Evolutionary conservation across 2,329 filamentous ascomycete species (phyloP), one percentile per base, ranked within the genome.

Genomic region (Nemania sp.): DNA sequence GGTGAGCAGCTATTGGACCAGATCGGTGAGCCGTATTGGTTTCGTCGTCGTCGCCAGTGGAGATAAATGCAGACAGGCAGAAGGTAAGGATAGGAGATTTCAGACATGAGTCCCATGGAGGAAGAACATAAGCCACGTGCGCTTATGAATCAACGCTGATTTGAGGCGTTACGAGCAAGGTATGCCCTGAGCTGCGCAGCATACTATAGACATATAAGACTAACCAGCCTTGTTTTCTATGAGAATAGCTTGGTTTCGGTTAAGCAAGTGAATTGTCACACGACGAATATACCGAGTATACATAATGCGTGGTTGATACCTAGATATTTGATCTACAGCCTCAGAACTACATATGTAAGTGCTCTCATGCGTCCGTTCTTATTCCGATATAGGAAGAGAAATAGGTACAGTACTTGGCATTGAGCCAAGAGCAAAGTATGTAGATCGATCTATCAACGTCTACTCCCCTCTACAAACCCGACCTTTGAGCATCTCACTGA

Each of bases 1-100:
- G 24, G 38, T 20, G n/a, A 41, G 20, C 62, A 54, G 35, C 54
- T 53, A 69, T 69, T 69, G 67, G 67, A 49, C 56, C 51, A 24
- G 35, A 43, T 35, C 38, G 45, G 45, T 15, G 35, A 56, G 3
- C 18, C 38, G 10, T 26, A 20, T 26, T 55, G 47, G 22, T n/a
- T 13, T 57, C 13, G 5, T 15, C 51, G 11, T 38, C 41, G 6
- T 45, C n/a, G 29, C 5, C 27, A 35, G 22, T 32, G 15, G 22
- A 53, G 18, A 53, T 24, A 27, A 32, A 49, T 5, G 45, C 45
- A 22, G 24, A 5, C 6, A 49, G 18, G 11, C 3, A 49, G 38
- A 43, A 3, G 38, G 13, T 43, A 43, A 43, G 38, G 5, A 35
- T 43, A 45, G 18, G 41, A 6, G 41, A 3, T 20, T 45, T 18